Base-by-base conservation (phyloP, 2,329 filamentous ascomycete genomes). In the Furcasterigmium sp. region DNA sequence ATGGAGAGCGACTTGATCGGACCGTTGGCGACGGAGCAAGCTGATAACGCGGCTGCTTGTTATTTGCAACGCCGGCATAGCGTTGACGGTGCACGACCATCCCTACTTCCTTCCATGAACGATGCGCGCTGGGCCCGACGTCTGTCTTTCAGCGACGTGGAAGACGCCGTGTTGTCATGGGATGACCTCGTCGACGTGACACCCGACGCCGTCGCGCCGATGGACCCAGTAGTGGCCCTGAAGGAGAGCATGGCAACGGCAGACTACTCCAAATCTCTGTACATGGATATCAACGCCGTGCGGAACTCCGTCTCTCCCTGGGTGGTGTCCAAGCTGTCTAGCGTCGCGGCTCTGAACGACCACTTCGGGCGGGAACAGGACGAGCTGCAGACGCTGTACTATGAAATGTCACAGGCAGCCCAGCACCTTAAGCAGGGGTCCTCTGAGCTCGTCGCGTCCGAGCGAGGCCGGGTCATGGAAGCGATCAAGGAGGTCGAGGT, bases 401-500 rank as follows among this genome's bases (percentile, higher is more conserved):
- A 82, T 30, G 80, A 85, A 41, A 77, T 85, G 17, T 70, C 80
- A n/a, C 81, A 88, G 35, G 77, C 79, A 14, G 88, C 87, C 52
- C 78, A 85, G 50, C 73, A 73, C 14, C 72, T 90, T 14, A 79
- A 82, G 48, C 75, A 85, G 44, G 75, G 76, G 45, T 83, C 84
- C 2, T 78, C 84, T 26, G 84, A 87, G 45, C 67, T 89, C 14
- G 65, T 95, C 9, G 73, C 75, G 0, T 79, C 84, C 38, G 86
- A 94, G 63, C 78, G 83, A 32, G 73, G 75, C 18, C 73, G 77
- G 41, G 69, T 95, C 29, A 78, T 76, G 4, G 87, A 93, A 57
- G 76, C 76, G 14, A 71, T 90, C 47, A 85, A 85, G 60, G 87
- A 93, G 50, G 73, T 96, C 13, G 90, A 95, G 59, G 78, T 85